Evolutionary conservation across 1,284 basidiomycete species (phyloP).

Genomic region (Pyrrhoderma noxium): DNA sequence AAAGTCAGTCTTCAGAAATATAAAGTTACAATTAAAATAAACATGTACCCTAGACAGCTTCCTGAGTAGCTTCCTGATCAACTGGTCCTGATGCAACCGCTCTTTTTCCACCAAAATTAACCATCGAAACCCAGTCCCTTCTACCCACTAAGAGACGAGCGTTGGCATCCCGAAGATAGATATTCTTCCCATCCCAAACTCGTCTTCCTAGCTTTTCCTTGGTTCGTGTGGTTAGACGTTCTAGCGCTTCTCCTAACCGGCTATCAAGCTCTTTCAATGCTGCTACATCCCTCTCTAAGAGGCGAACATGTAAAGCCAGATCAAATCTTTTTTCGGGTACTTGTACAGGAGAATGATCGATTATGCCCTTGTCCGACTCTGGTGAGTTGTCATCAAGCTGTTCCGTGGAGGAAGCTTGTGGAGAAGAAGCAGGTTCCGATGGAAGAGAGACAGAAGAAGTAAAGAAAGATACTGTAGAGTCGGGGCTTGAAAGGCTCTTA

Average conservation of each 20-base stretch:
- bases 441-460: neutral
- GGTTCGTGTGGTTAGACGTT: slow-evolving; percentile 46
- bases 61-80: no score
- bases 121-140: slow-evolving; percentile 32
- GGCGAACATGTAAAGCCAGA: slow-evolving; percentile 44
- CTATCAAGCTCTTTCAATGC: slow-evolving; percentile 39
- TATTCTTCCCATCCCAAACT: slow-evolving; percentile 51
- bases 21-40: no score
- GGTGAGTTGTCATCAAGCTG: neutral
- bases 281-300: slow-evolving; percentile 46
- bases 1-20: no score
- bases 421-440: neutral
- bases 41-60: no score
- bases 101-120: slow-evolving; percentile 25
- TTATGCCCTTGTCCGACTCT: neutral
- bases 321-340: slow-evolving; percentile 31
- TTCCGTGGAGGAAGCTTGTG: neutral
- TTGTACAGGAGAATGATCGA: neutral
- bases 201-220: slow-evolving; percentile 67
- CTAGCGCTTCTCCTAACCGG: slow-evolving; percentile 37
- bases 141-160: slow-evolving; percentile 28
- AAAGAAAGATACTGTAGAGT: slow-evolving; percentile 9
- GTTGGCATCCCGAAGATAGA: slow-evolving; percentile 39
- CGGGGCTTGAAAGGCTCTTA: neutral
- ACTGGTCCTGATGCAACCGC: neutral